Base-by-base conservation (phyloP, 192 early-diverging fungal species). In the Coemansia sp. region DNA sequence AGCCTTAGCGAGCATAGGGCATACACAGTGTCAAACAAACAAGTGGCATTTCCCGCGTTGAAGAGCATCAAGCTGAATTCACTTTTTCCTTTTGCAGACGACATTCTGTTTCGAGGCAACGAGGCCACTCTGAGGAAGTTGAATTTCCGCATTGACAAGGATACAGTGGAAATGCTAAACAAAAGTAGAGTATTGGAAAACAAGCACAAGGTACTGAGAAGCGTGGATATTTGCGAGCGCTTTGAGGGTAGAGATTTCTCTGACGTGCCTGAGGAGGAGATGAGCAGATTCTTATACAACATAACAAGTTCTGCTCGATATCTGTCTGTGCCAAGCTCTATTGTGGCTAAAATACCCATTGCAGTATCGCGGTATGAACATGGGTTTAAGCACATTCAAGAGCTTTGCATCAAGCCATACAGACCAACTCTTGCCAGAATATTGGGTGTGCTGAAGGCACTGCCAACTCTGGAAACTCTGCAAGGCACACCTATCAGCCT, bases 51-150 rank as follows among this genome's bases (percentile, higher is more conserved):
- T 44, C 58, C 58, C 10, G 17, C 10, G 1, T 18, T 60, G 2
- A 29, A 15, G 18, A 27, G 39, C 1, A 9, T 60, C 3, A 19
- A 33, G 5, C n/a, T 42, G 3, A 17, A 46, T 3, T 15, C 5
- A 4, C 0, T 9, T 0, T 60, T 46, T 19, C 12, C 58, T 36
- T 60, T 60, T 22, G 27, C 26, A 12, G 19, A 60, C 26, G 58
- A 60, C 35, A 21, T 46, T 3, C 4, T 60, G 26, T 60, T 60
- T 3, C 58, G 58, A 4, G 58, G 58, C 4, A 60, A 60, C 27
- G 35, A 29, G 5, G 27, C 32, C 3, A 60, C 58, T 9, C 27
- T 60, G 42, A 39, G 46, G 42, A 18, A 34, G 24, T n/a, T 60
- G 7, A 0, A 27, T 3, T 4, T 50, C 14, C 0, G 0, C 3